Conservation (phyloP, 495 filamentous ascomycete species). For the Friedmanniomyces endolithicus region DNA sequence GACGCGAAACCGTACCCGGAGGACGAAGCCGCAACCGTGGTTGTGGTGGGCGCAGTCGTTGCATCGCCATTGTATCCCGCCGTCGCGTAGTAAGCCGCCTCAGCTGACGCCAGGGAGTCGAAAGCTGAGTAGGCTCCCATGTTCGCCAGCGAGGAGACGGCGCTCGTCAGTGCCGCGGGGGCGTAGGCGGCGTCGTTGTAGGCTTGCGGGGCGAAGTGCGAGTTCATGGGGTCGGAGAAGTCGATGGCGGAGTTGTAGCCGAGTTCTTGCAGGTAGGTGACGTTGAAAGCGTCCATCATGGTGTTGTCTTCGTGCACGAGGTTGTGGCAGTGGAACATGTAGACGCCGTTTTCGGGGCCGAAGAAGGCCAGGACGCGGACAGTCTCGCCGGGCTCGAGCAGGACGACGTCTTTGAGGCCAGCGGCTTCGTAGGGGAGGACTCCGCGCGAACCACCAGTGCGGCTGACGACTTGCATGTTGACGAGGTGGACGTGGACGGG, state of each 20-base stretch:
- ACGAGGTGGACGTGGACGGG: slow-evolving; percentile 50
- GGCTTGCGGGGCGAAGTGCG: slow-evolving; percentile 4
- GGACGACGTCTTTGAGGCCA: slow-evolving; percentile 43
- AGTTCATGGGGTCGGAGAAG: slow-evolving; percentile 14
- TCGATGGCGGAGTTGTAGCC: slow-evolving; percentile 8
- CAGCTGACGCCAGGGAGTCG: neutral
- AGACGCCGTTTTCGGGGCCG: slow-evolving; percentile 18
- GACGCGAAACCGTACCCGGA: slow-evolving; percentile 12
- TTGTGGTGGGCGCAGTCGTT: neutral
- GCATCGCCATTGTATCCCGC: slow-evolving; percentile 5
- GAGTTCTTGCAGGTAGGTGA: slow-evolving; percentile 25
- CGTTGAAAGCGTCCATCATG: slow-evolving; percentile 52
- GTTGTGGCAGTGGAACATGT: slow-evolving; percentile 35
- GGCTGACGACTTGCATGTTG: slow-evolving; percentile 41
- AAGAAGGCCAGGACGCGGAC: slow-evolving; percentile 26
- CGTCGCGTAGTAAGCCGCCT: slow-evolving; percentile 5
- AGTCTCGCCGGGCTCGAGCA: slow-evolving; percentile 36
- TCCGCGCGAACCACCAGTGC: slow-evolving; percentile 29
- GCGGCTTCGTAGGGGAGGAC: slow-evolving; percentile 39
- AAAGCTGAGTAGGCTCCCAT: slow-evolving; percentile 6
- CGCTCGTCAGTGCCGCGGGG: slow-evolving; percentile 4
- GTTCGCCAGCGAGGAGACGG: slow-evolving; percentile 5
- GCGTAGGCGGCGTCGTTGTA: slow-evolving; percentile 11
- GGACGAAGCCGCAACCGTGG: neutral
- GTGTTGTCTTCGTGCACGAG: slow-evolving; percentile 48